Conservation (phyloP, 768 basidiomycete species). For the Hypholoma fasciculare region DNA sequence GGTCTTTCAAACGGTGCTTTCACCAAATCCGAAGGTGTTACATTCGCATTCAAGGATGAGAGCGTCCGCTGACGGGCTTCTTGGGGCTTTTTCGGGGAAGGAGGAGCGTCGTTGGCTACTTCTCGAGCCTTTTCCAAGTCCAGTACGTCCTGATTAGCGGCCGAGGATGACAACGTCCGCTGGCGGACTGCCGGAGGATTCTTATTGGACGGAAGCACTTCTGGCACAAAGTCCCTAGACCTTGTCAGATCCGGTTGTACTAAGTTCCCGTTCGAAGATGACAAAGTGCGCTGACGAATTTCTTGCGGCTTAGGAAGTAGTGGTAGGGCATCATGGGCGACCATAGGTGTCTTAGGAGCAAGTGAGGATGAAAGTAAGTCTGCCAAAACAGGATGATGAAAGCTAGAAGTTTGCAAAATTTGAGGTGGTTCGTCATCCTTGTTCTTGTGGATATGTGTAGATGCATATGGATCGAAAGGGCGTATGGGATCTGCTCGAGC, state of each 20-base stretch:
- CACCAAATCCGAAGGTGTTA: not conserved
- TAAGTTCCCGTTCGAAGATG: not conserved
- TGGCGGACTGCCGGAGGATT: too few species aligned
- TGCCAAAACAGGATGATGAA: constrained; percentile 31
- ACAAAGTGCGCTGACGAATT: not conserved
- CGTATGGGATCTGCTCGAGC: not conserved
- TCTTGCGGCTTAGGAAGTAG: not conserved
- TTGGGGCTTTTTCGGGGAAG: not conserved
- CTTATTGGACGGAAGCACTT: too few species aligned
- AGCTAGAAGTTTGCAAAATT: constrained; percentile 15
- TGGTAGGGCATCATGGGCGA: not conserved
- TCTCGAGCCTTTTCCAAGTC: not conserved
- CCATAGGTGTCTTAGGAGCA: not conserved
- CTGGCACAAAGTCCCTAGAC: too few species aligned
- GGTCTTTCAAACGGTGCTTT: not conserved
- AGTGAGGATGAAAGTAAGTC: constrained; percentile 32
- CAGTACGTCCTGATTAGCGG: too few species aligned
- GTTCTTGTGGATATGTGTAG: not conserved
- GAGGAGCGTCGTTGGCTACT: not conserved
- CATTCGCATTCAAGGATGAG: not conserved
- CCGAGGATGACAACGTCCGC: too few species aligned
- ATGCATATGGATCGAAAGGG: not conserved
- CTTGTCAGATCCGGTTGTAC: too few species aligned
- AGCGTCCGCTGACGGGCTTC: not conserved
- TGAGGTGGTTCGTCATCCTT: not conserved